Percentiles rank a stretch among this genome's conserved stretches.
Evolutionary conservation across 371 early-diverging fungal genomes (phyloP).

Genomic region (Circinella minor): DNA sequence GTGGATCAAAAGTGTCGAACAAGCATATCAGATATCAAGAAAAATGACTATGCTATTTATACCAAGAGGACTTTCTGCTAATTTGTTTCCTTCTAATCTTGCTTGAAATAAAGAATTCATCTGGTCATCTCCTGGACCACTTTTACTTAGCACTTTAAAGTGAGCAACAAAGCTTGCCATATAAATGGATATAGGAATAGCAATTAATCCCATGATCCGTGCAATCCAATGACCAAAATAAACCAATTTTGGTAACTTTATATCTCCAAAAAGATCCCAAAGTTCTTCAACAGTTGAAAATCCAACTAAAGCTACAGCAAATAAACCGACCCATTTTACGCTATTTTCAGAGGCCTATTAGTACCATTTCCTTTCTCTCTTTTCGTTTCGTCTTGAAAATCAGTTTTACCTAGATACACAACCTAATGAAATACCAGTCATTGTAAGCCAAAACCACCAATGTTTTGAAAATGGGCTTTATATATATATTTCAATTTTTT

Average conservation of each 20-base stretch:
- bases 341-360: slow-evolving; percentile 37
- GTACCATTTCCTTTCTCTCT: background rate
- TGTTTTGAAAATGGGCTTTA: slow-evolving; percentile 74
- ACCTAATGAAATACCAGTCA: slow-evolving; percentile 95
- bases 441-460: slow-evolving; percentile 89
- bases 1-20: too few relatives aligned
- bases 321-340: slow-evolving; percentile 99
- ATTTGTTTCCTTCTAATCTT: slow-evolving; percentile 80
- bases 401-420: slow-evolving; percentile 56
- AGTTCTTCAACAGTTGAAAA: slow-evolving; percentile 93
- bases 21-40: too few relatives aligned
- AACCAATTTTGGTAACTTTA: slow-evolving; percentile 67
- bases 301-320: slow-evolving; percentile 95
- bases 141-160: slow-evolving; percentile 86
- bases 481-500: too few relatives aligned
- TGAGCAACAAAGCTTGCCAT: slow-evolving; percentile 88
- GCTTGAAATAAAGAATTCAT: slow-evolving; percentile 99
- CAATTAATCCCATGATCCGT: slow-evolving; percentile 81
- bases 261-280: slow-evolving; percentile 90
- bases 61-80: slow-evolving; percentile 83
- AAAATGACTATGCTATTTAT: slow-evolving; percentile 11
- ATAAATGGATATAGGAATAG: slow-evolving; percentile 89
- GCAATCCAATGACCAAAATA: slow-evolving; percentile 82
- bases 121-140: slow-evolving; percentile 93
- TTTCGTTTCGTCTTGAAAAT: background rate